phyloP scores from a whole-genome alignment of 495 filamentous ascomycete species.

The Penicillium pulvis region DNA sequence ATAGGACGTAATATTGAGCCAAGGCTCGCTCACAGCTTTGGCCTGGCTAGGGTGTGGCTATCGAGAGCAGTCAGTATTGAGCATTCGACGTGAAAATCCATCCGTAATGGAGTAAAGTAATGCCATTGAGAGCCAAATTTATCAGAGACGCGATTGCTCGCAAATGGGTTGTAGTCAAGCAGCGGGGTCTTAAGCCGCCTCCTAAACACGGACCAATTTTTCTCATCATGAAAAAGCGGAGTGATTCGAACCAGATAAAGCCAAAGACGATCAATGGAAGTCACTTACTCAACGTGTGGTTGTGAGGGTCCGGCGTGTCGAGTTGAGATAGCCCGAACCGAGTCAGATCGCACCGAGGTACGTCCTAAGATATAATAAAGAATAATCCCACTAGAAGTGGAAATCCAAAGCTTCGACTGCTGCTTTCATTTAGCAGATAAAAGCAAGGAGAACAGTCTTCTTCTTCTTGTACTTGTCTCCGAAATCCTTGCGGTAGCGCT shows the following conservation, averaged over 20 bases:
- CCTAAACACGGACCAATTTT: slow-evolving; percentile 99
- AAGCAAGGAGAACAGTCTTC: slow-evolving; percentile 76
- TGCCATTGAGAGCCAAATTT: slow-evolving; percentile 12
- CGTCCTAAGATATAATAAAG: background rate
- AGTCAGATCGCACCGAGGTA: background rate
- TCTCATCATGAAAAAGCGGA: slow-evolving; percentile 69
- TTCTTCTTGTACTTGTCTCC: slow-evolving; percentile 89
- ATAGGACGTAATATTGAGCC: background rate
- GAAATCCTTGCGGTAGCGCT: slow-evolving; percentile 84
- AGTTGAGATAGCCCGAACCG: background rate
- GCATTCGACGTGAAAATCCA: background rate
- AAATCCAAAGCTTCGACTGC: background rate
- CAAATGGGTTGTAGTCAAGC: slow-evolving; percentile 79
- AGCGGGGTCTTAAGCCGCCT: slow-evolving; percentile 97
- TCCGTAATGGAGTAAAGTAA: background rate
- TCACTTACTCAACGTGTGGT: slow-evolving; percentile 89
- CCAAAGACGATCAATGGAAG: slow-evolving; percentile 6
- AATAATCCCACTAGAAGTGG: background rate
- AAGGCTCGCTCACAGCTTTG: slow-evolving; percentile 44
- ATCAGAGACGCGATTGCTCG: slow-evolving; percentile 85
- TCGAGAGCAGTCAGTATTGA: slow-evolving; percentile 34
- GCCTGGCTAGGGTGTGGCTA: slow-evolving; percentile 89
- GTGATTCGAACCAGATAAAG: slow-evolving; percentile 13
- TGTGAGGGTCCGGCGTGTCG: slow-evolving; percentile 83
- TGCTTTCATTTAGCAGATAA: slow-evolving; percentile 48